These are phyloP conservation scores for Jacaranda mimosifolia DNA, from an alignment of 257 asterid species.

Conservation along the genomic window DNA sequence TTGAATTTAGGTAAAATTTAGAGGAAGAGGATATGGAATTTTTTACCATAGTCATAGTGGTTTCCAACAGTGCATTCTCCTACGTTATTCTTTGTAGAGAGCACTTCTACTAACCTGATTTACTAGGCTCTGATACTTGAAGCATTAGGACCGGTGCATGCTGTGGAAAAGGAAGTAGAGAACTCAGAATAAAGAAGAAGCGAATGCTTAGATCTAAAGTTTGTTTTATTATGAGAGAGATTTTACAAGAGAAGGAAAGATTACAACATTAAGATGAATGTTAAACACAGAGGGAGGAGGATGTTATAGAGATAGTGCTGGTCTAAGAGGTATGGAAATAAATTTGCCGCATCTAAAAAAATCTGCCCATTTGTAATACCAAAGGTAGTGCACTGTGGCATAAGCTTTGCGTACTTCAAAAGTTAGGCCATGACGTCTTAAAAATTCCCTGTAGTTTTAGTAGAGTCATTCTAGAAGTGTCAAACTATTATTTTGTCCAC, in stretches of 20 bases:
- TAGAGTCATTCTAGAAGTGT: background rate
- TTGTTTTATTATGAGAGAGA: background rate
- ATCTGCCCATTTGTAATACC: background rate
- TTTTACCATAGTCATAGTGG: background rate
- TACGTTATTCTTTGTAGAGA: background rate
- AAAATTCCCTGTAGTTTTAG: background rate
- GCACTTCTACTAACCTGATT: background rate
- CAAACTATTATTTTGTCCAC: background rate
- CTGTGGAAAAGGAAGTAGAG: background rate
- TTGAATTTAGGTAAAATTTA: background rate
- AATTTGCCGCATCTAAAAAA: background rate
- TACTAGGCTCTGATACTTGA: background rate
- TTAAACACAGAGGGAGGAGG: background rate
- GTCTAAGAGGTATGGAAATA: conserved; percentile 2
- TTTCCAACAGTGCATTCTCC: background rate
- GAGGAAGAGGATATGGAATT: background rate
- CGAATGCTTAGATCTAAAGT: background rate
- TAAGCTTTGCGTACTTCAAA: background rate
- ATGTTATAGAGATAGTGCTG: conserved; percentile 12
- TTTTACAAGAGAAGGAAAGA: background rate
- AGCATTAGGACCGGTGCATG: conserved; percentile 15
- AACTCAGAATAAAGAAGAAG: background rate
- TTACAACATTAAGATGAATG: background rate
- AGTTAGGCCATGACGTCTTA: background rate
- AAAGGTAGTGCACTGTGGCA: background rate